These are phyloP conservation scores for Xerophyta viscosa DNA, from an alignment of 106 monocot species.

Conservation along the genomic window DNA sequence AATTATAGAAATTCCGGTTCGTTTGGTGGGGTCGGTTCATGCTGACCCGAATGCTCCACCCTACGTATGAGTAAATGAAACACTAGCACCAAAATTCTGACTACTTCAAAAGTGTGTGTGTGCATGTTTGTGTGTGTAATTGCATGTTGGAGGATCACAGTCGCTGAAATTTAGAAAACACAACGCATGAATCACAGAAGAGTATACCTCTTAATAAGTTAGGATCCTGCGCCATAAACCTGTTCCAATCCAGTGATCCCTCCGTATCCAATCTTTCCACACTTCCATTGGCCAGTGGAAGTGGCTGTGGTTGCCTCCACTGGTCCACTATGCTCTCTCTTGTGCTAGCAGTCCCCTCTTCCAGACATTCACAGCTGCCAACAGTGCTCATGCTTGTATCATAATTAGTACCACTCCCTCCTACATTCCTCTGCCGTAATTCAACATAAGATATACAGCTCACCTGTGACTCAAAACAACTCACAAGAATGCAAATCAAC, in stretches of 20 bases:
- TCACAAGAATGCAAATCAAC: no score
- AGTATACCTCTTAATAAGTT: constrained; percentile 39
- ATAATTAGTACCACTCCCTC: constrained; percentile 4
- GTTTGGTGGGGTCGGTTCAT: no score
- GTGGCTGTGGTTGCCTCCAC: constrained; percentile 15
- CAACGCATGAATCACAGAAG: no score
- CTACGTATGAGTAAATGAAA: no score
- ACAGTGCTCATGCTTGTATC: neutral
- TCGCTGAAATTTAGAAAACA: no score
- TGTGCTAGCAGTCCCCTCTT: constrained; percentile 1
- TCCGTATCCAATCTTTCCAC: constrained; percentile 37
- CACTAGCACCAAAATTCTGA: no score
- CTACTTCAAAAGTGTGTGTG: no score
- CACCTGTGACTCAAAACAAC: no score
- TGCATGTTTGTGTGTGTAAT: no score
- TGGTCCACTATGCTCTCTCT: constrained; percentile 18
- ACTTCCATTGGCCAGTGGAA: constrained; percentile 13
- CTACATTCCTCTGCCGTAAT: constrained; percentile 68
- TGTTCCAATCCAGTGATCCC: constrained; percentile 62
- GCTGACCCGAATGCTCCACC: no score
- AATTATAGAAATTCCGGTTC: no score
- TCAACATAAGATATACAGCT: constrained; percentile 42
- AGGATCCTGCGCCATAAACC: constrained; percentile 39
- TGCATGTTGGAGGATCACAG: no score
- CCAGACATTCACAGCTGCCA: neutral